Base-by-base conservation (phyloP, 495 filamentous ascomycete genomes). In the Achaetomiella virescens region DNA sequence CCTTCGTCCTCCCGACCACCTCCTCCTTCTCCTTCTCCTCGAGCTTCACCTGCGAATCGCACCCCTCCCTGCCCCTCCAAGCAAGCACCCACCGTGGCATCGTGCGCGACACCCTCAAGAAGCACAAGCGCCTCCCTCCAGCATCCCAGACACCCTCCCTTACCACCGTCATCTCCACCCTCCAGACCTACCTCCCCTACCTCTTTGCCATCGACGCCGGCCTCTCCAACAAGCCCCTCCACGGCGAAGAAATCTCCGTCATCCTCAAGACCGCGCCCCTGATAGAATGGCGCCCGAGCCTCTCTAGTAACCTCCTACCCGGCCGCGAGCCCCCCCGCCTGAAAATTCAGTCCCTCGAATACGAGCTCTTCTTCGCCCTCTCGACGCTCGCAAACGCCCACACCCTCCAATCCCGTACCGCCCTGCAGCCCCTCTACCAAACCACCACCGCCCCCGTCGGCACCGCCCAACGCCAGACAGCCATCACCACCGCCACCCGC, bases 221-320 rank as follows among this genome's bases (percentile, higher is more conserved):
- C 6, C 75, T 95, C 29, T 79, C 76, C 55, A 75, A 75, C 24
- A 66, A 65, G 17, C 60, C 66, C 38, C 65, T 75, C 41, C 78
- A 78, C 21, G 75, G 75, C 6, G 82, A 88, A 56, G 75, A 82
- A 38, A 72, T 93, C 55, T 81, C 87, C 57, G 74, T 93, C 17
- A 79, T 81, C 17, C 57, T 71, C 37, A 69, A 61, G 21, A 63
- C 72, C n/a, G 62, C 65, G 7, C 77, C 84, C 6, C 72, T 72
- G 48, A 78, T 89, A 20, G 80, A 88, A 81, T 97, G 93, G 93
- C 84, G 89, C n/a, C 76, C 87, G 4, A 89, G 86, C 0, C 70
- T 98, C 24, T 78, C 87, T 31, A 71, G 72, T n/a, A 70, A 59
- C 56, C 47, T 75, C 0, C 62, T 82, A 15, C 80, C 81, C 3